Base-by-base conservation (phyloP, 805 yeast genomes). In the Saccharomycopsis guyanensis region DNA sequence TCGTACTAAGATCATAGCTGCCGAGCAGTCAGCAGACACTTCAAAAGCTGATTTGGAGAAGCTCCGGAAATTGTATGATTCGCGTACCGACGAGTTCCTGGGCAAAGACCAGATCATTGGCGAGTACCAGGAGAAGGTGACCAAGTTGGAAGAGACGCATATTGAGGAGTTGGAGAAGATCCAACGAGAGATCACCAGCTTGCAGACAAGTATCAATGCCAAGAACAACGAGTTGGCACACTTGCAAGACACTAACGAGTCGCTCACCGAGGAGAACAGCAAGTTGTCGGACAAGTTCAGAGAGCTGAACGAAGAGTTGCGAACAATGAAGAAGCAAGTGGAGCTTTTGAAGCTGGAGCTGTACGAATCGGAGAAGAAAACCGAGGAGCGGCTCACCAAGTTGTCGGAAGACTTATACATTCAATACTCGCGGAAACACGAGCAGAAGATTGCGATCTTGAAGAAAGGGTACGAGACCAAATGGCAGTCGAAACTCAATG, bases 341-440 rank as follows among this genome's bases (percentile, higher is more conserved):
- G 37, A 34, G n/a, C n/a, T 1, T 12, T 41, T 51, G 32, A 49
- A 49, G 22, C 19, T 37, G 13, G 39, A 42, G 16, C 50, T 49
- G 34, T 27, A 49, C 5, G 58, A 61, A 2, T 68, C 70, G 24
- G 80, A 78, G 46, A 60, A 61, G 23, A 76, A 73, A 16, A 66
- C 76, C 2, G 80, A 78, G 51, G 68, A 68, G 47, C 73, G 76
- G 56, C 62, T 82, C 33, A 77, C 78, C 51, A 73, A 76, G 51
- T 63, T 84, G 40, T 85, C 89, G 0, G 80, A 78, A 49, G 86
- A 80, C 54, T 65, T 85, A 8, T 84, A 84, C 56, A 69, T 75
- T 33, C 88, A 82, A 58, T 85, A 85, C 57, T 76, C 86, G 2
- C 78, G 81, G 42, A 85, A 86, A 58, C 94, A 86, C 57, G 86